phyloP scores from a whole-genome alignment of 2,329 filamentous ascomycete genomes.

The Xenoacremonium recifei region DNA sequence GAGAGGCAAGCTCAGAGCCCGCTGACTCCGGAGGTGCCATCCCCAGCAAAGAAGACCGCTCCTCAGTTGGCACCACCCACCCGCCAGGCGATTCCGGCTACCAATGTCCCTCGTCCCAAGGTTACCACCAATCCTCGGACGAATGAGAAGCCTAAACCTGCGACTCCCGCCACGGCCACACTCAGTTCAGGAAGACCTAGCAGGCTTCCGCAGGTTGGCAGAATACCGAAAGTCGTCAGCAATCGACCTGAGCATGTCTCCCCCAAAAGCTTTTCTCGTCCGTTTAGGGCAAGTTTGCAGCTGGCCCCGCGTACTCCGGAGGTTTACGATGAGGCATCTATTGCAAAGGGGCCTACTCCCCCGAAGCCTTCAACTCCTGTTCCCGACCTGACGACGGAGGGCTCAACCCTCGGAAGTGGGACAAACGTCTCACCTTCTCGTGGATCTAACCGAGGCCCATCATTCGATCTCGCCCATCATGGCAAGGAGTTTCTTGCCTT shows the following conservation, averaged over 20 bases:
- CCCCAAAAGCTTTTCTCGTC: slow-evolving; percentile 80
- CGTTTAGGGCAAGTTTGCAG: slow-evolving; percentile 61
- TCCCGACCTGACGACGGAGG: slow-evolving; percentile 36
- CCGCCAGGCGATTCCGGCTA: neutral
- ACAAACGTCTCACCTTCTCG: slow-evolving; percentile 30
- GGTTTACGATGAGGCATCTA: slow-evolving; percentile 32
- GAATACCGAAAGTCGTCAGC: slow-evolving; percentile 80
- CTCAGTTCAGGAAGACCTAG: slow-evolving; percentile 38
- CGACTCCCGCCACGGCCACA: slow-evolving; percentile 2
- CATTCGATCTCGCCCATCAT: slow-evolving; percentile 29
- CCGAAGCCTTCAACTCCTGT: slow-evolving; percentile 37
- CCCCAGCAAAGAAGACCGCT: slow-evolving; percentile 8
- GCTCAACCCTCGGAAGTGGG: slow-evolving; percentile 31
- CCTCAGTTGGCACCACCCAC: slow-evolving; percentile 1
- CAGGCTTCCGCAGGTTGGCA: slow-evolving; percentile 76
- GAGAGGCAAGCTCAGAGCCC: slow-evolving; percentile 8
- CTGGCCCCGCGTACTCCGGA: slow-evolving; percentile 28
- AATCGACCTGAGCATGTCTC: slow-evolving; percentile 65
- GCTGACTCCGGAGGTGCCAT: slow-evolving; percentile 13
- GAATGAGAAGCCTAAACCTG: slow-evolving; percentile 1
- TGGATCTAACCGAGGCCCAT: slow-evolving; percentile 28
- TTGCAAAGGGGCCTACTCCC: slow-evolving; percentile 49
- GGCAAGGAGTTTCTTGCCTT: slow-evolving; percentile 71
- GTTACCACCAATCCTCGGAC: slow-evolving; percentile 7
- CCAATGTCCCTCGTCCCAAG: neutral